Conservation (phyloP, 768 basidiomycete species). For the Boletus subparvulus region DNA sequence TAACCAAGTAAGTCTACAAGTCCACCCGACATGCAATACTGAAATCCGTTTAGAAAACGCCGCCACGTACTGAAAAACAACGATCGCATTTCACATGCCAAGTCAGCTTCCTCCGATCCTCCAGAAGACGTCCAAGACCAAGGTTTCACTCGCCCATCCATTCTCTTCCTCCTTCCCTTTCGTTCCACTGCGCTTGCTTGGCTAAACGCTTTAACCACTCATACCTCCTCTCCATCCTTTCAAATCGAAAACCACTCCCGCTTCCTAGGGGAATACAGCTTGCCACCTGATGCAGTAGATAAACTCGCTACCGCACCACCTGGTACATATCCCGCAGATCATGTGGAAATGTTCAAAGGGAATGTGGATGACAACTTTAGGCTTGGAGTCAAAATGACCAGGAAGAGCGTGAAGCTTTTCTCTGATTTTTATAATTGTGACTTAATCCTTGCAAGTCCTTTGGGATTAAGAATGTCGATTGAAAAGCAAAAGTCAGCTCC, state of each 20-base stretch:
- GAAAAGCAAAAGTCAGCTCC: slow-evolving; percentile 88
- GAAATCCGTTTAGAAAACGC: slow-evolving; percentile 65
- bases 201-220: slow-evolving; percentile 75
- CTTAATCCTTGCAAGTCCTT: slow-evolving; percentile 88
- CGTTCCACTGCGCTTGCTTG: slow-evolving; percentile 85
- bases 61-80: slow-evolving; percentile 90
- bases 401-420: slow-evolving; percentile 90
- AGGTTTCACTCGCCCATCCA: slow-evolving; percentile 94
- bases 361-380: slow-evolving; percentile 96
- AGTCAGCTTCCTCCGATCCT: slow-evolving; percentile 53
- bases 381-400: slow-evolving; percentile 88
- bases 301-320: slow-evolving; percentile 72
- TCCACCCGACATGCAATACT: background rate
- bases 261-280: slow-evolving; percentile 77
- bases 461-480: slow-evolving; percentile 86
- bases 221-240: slow-evolving; percentile 66
- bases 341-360: slow-evolving; percentile 92
- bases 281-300: slow-evolving; percentile 78
- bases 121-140: slow-evolving; percentile 89
- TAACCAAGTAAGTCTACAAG: slow-evolving; percentile 62
- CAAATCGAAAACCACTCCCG: slow-evolving; percentile 89
- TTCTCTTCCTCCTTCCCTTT: slow-evolving; percentile 91
- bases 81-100: slow-evolving; percentile 76
- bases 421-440: slow-evolving; percentile 89
- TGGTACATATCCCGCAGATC: slow-evolving; percentile 82